Percentiles rank a stretch among this genome's conserved stretches.
phyloP scores from a whole-genome alignment of 345 rosid species.

The Melastoma malabathricum region DNA sequence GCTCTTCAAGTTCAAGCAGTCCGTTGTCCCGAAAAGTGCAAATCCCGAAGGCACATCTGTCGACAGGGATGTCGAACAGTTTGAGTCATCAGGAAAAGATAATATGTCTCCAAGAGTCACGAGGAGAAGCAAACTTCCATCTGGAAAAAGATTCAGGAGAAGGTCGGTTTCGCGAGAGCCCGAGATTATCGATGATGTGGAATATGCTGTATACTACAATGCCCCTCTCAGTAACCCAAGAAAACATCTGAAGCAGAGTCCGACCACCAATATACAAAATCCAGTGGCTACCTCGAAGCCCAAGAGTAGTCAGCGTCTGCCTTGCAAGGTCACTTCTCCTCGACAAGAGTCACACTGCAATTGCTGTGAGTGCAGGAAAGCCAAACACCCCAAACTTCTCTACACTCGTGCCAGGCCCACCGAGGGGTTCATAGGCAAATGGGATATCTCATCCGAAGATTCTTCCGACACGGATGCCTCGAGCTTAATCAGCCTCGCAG shows the following conservation, averaged over 20 bases:
- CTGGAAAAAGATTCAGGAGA: slow-evolving; percentile 21
- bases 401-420: no score
- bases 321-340: not conserved
- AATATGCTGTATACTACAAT: slow-evolving; percentile 21
- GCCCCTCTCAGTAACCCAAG: slow-evolving; percentile 13
- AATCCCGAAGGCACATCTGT: slow-evolving; percentile 1
- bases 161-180: slow-evolving; percentile 20
- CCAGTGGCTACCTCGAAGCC: slow-evolving; percentile 3
- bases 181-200: slow-evolving; percentile 16
- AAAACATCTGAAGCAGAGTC: slow-evolving; percentile 12
- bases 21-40: not conserved
- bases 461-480: not conserved
- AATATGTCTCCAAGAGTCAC: slow-evolving; percentile 10
- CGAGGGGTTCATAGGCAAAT: no score
- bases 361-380: no score
- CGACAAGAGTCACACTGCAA: no score
- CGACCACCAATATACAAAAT: not conserved
- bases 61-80: slow-evolving; percentile 6
- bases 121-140: slow-evolving; percentile 8
- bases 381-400: no score
- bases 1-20: slow-evolving; percentile 42
- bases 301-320: slow-evolving; percentile 4
- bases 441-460: no score
- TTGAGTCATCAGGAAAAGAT: slow-evolving; percentile 16
- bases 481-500: not conserved